Evolutionary conservation across 2,329 filamentous ascomycete genomes (phyloP), one percentile per base, ranked within the genome.

Genomic region (Botryotinia calthae): DNA sequence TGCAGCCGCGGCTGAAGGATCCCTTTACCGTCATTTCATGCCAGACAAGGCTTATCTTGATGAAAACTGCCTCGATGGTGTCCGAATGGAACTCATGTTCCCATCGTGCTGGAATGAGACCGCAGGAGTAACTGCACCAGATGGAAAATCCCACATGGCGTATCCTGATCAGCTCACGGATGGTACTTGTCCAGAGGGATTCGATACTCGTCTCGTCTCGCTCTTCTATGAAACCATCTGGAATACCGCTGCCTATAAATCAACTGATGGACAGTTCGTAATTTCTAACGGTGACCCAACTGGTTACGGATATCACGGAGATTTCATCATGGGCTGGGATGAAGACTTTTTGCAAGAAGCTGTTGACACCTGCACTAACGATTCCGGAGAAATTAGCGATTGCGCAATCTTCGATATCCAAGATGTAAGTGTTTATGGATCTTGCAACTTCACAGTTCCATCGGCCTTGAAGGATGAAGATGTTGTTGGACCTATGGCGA

Each of bases 191-290:
- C 94, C 94, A 0, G 80, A 87, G 1, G 90, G 86, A 14, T 94
- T 89, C 79, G 86, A 89, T 20, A 86, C 86, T 28, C 90, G 92
- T 72, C 82, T 96, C 37, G 89, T 92, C 2, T 91, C 91, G 74
- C 86, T 98, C 65, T 91, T 97, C 82, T 97, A 87, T 81, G 94
- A 98, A 84, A 93, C 91, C 48, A 97, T 97, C 81, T 97, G 90
- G 88, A 84, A 91, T 80, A 96, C 93, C 14, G 82, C 87, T 67
- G 85, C 85, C 1, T 97, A 92, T 82, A 83, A 83, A 42, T 87
- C 86, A 72, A 82, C 87, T 34, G 83, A 86, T 12, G 93, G 94
- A 70, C 82, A 89, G 76, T 97, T 97, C 79, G 85, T 94, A 67
- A 83, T 97, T 68, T 85, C 93, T 66, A 94, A 94, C 77, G 93